Base-by-base conservation (phyloP, 2,329 filamentous ascomycete genomes). In the Ascochyta clinopodiicola region DNA sequence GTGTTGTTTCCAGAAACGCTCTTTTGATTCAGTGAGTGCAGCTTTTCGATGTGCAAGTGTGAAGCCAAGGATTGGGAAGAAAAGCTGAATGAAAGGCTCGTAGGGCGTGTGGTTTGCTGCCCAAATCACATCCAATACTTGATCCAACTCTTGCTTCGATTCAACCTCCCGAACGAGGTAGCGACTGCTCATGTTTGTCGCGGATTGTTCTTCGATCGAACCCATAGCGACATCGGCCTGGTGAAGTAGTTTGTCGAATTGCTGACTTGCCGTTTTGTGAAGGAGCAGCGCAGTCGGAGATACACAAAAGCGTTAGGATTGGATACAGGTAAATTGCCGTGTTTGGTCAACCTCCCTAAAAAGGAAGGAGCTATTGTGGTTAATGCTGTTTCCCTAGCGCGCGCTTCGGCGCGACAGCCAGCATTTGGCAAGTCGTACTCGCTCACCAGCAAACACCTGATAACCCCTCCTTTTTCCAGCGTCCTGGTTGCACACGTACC, bases 91-190 rank as follows among this genome's bases (percentile, higher is more conserved):
- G 46, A 73, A 69, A 9, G 71, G 69, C 34, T 75, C 72, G 57
- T 74, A 75, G 2, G 72, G 72, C 21, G 58, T 62, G 44, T 75
- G 67, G 44, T 75, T 75, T 12, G 71, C 72, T 13, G 63, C 63
- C 70, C 71, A 73, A 21, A 75, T 71, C 17, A 73, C 68, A 15
- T 72, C 63, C 56, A 73, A 56, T 25, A 74, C 66, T 19, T 46
- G 45, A 50, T 70, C 66, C 59, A 75, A 52, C 56, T 75, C 69
- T 62, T 68, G 47, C 54, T 49, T 66, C 6, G 63, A 67, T 36
- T 60, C 51, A 32, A 64, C 67, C 47, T 71, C 60, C 44, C 66
- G 66, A 19, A 74, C 57, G 15, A 61, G 50, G 48, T 71, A 73
- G 37, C 61, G 61, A 35, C 58, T 44, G 38, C 57, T 59, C 62